Conservation (phyloP, 1,139 yeast genomes). For the Magnusiomyces paraingens region DNA sequence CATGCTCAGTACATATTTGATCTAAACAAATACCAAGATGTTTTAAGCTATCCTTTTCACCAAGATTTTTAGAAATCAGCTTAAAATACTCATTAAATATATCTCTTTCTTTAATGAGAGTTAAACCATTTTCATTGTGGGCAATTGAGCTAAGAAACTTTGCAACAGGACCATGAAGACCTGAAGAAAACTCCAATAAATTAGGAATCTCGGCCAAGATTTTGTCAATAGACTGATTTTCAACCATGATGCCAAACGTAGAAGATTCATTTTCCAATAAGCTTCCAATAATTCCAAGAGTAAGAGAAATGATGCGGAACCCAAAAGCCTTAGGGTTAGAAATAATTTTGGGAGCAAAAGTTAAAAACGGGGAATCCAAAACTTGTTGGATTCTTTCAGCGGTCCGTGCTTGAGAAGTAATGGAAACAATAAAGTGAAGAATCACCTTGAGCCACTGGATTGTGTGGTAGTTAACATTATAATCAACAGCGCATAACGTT, state of each 20-base stretch:
- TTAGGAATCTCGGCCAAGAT: conserved; percentile 50
- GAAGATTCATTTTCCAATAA: conserved; percentile 91
- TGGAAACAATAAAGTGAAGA: conserved; percentile 56
- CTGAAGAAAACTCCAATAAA: conserved; percentile 50
- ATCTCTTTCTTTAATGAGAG: conserved; percentile 44
- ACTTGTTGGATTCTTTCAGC: conserved; percentile 72
- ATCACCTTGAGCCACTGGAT: conserved; percentile 41
- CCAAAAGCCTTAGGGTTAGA: conserved; percentile 61
- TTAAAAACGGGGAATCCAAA: conserved; percentile 73
- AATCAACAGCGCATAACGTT: conserved; percentile 47
- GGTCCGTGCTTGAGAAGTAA: conserved; percentile 69
- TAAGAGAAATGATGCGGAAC: conserved; percentile 54
- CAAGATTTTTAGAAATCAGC: conserved; percentile 18
- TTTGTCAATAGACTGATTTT: conserved; percentile 65
- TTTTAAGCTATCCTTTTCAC: conserved; percentile 36
- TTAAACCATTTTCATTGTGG: conserved; percentile 66
- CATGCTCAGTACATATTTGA: conserved; percentile 78
- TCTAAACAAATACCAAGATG: conserved; percentile 67
- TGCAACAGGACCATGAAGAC: conserved; percentile 56
- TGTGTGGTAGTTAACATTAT: conserved; percentile 57
- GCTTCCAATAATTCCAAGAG: conserved; percentile 60
- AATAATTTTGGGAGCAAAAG: conserved; percentile 54
- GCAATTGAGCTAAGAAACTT: conserved; percentile 81
- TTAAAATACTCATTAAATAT: conserved; percentile 41
- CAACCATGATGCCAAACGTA: conserved; percentile 72